Conservation (phyloP, 257 asterid species). For the Knoxia roxburghii region DNA sequence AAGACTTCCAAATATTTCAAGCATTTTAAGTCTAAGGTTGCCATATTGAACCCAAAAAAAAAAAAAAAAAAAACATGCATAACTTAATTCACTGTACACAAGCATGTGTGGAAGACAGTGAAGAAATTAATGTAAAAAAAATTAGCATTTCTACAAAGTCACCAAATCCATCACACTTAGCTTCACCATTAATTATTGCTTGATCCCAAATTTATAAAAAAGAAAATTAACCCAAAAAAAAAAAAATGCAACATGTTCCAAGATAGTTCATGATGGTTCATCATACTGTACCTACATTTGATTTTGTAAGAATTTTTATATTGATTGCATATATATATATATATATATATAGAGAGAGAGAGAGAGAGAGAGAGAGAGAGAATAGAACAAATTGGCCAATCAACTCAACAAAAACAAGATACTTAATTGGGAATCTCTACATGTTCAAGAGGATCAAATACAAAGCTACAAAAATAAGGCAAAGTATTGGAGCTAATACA, state of each 20-base stretch:
- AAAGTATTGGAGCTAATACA: too few species aligned
- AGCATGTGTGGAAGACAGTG: not conserved
- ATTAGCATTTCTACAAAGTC: not conserved
- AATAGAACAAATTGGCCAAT: not conserved
- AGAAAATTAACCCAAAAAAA: too few species aligned
- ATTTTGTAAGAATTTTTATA: too few species aligned
- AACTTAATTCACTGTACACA: not conserved
- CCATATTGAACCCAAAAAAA: not conserved
- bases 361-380: too few species aligned
- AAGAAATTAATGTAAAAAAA: not conserved
- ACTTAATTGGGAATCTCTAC: slow-evolving; percentile 33
- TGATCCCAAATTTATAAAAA: too few species aligned
- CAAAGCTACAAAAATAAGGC: not conserved
- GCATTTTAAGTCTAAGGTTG: not conserved
- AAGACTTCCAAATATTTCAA: not conserved
- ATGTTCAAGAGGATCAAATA: slow-evolving; percentile 30
- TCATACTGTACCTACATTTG: too few species aligned
- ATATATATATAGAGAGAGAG: too few species aligned
- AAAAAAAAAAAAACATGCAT: too few species aligned
- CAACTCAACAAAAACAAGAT: not conserved
- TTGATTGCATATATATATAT: too few species aligned
- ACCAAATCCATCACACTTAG: not conserved
- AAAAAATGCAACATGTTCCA: too few species aligned
- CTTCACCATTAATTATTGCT: not conserved
- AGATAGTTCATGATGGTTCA: too few species aligned